phyloP scores from a whole-genome alignment of 2,329 filamentous ascomycete genomes.

The Reticulascus tulasneorum region DNA sequence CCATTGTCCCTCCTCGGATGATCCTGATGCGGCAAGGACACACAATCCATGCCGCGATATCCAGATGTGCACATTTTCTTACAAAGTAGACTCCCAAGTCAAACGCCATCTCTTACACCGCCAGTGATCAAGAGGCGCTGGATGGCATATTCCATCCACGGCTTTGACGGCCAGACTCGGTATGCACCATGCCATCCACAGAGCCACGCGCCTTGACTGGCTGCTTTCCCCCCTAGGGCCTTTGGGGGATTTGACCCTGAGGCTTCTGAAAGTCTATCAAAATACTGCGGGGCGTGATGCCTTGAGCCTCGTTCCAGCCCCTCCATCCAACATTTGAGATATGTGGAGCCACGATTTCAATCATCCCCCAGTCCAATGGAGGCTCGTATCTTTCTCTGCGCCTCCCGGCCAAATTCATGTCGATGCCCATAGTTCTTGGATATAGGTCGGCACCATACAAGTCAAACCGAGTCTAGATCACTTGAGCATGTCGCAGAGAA shows the following conservation, averaged over 20 bases:
- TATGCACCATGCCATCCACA: not conserved
- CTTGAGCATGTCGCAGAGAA: not conserved
- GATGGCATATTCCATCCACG: not conserved
- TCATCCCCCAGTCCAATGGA: too few relatives aligned
- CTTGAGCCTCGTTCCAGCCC: not conserved
- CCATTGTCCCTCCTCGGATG: not conserved
- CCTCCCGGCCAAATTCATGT: too few relatives aligned
- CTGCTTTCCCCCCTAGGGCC: not conserved
- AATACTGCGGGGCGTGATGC: too few relatives aligned
- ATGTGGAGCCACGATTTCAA: too few relatives aligned
- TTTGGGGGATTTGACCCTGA: too few relatives aligned
- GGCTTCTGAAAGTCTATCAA: not conserved
- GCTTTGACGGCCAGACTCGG: not conserved
- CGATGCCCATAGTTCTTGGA: too few relatives aligned
- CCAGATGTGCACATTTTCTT: not conserved
- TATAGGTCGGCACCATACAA: not conserved
- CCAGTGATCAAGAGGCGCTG: not conserved
- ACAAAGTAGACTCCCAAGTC: not conserved
- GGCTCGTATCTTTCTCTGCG: too few relatives aligned
- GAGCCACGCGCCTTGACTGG: not conserved
- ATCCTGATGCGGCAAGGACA: not conserved
- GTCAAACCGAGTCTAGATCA: constrained; percentile 1
- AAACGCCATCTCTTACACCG: constrained; percentile 1
- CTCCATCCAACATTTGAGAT: too few relatives aligned
- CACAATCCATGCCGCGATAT: not conserved